Evolutionary conservation across 2,329 filamentous ascomycete species (phyloP).

Genomic region (Fusarium brevicatenulatum): DNA sequence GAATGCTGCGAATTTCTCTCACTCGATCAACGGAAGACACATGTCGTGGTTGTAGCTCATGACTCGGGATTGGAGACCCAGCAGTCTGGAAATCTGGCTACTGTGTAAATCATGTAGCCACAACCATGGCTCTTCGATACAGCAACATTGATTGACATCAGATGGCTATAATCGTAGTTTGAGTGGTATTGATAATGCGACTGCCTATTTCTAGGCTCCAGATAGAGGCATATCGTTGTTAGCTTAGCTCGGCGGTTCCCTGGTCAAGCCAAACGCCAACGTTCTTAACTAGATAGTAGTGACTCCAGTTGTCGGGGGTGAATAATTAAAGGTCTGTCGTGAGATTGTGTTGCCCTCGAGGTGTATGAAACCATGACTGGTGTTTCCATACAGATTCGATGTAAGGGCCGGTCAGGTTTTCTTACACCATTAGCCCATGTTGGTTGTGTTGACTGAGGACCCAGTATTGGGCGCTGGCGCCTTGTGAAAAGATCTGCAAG

Average conservation of each 20-base stretch:
- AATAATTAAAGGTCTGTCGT: conserved; percentile 21
- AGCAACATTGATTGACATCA: neutral
- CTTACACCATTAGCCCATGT: neutral
- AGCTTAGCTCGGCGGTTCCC: conserved; percentile 9
- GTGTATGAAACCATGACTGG: neutral
- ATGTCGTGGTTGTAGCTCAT: conserved; percentile 25
- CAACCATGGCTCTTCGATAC: neutral
- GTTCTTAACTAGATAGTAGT: neutral
- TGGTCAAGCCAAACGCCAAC: conserved; percentile 2
- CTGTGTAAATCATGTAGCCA: neutral
- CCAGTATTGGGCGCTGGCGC: neutral
- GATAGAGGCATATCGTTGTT: neutral
- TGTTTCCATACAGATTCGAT: neutral
- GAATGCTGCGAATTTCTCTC: conserved; percentile 41
- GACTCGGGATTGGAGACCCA: conserved; percentile 27
- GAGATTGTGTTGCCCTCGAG: conserved; percentile 4
- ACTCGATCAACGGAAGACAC: conserved; percentile 13
- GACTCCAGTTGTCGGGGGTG: conserved; percentile 20
- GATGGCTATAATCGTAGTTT: neutral
- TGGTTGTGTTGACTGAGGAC: neutral
- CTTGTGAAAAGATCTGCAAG: neutral
- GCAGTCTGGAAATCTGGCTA: conserved; percentile 24
- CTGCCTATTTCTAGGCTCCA: neutral
- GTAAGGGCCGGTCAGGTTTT: neutral
- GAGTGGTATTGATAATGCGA: neutral